Percentiles rank a stretch among this genome's conserved stretches.
Conservation (phyloP, 306 rosid species). For the Adenanthera pavonina region DNA sequence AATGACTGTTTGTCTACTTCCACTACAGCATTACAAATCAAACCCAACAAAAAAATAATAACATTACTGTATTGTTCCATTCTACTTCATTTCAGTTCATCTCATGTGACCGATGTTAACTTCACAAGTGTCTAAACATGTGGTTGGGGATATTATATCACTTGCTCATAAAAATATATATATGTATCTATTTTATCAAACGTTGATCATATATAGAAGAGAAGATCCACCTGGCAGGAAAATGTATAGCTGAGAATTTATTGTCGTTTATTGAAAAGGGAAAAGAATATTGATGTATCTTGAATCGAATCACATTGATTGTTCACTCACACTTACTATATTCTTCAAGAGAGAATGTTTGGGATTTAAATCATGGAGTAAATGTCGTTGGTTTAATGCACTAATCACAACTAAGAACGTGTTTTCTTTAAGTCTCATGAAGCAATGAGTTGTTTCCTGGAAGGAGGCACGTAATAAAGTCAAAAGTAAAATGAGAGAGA, state of each 20-base stretch:
- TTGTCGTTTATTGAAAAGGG: slow-evolving; percentile 1
- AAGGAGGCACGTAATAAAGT: slow-evolving; percentile 45
- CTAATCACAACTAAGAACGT: slow-evolving; percentile 32
- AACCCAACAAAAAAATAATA: slow-evolving; percentile 13
- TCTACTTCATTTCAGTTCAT: background rate
- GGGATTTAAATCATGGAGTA: slow-evolving; percentile 19
- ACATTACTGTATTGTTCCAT: slow-evolving; percentile 9
- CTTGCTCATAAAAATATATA: background rate
- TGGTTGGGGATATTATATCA: background rate
- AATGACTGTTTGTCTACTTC: background rate
- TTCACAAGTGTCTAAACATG: background rate
- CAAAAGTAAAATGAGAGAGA: background rate
- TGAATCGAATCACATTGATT: background rate
- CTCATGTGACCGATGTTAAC: too few species aligned
- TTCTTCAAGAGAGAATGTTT: slow-evolving; percentile 17
- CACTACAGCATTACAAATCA: background rate
- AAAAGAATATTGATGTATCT: slow-evolving; percentile 1
- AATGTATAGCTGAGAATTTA: background rate
- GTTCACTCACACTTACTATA: background rate
- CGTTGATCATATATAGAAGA: background rate
- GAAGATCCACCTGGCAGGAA: slow-evolving; percentile 1
- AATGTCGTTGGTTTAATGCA: slow-evolving; percentile 4
- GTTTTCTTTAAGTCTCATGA: background rate
- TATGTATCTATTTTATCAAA: background rate
- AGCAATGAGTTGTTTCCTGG: slow-evolving; percentile 44